Conservation (phyloP, 805 yeast genomes). For the Debaryomyces hansenii region DNA sequence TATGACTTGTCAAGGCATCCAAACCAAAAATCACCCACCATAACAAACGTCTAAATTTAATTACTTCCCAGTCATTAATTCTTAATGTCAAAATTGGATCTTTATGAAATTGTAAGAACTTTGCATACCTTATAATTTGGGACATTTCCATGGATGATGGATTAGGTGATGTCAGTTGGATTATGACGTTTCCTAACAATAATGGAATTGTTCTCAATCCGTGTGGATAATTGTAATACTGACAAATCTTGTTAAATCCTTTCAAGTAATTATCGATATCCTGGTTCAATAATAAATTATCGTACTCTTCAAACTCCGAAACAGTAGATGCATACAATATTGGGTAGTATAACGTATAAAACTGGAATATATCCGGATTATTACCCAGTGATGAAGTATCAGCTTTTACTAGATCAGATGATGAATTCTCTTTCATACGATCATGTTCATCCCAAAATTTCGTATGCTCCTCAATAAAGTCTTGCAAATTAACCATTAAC, state of each 20-base stretch:
- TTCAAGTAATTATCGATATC: slow-evolving; percentile 51
- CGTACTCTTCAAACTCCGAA: slow-evolving; percentile 59
- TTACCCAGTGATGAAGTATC: slow-evolving; percentile 8
- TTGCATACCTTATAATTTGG: slow-evolving; percentile 55
- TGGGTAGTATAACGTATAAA: slow-evolving; percentile 51
- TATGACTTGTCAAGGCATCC: slow-evolving; percentile 57
- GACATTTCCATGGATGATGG: slow-evolving; percentile 58
- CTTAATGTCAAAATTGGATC: slow-evolving; percentile 58
- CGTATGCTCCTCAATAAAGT: slow-evolving; percentile 47
- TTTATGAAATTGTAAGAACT: slow-evolving; percentile 54
- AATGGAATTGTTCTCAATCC: slow-evolving; percentile 43
- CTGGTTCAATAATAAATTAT: slow-evolving; percentile 44
- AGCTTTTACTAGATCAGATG: slow-evolving; percentile 5
- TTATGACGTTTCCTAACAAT: slow-evolving; percentile 48
- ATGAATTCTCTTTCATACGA: neutral
- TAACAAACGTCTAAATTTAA: slow-evolving; percentile 54
- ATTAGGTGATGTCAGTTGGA: slow-evolving; percentile 54
- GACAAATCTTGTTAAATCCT: slow-evolving; percentile 50
- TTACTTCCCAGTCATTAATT: slow-evolving; percentile 46
- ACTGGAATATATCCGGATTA: slow-evolving; percentile 34
- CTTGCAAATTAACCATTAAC: slow-evolving; percentile 44
- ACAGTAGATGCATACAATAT: slow-evolving; percentile 58
- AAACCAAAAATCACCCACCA: slow-evolving; percentile 69
- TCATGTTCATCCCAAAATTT: slow-evolving; percentile 44
- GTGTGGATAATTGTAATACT: slow-evolving; percentile 51